A percentile compares a stretch with the other conserved stretches of the same genome.
Conservation (phyloP, 768 basidiomycete species). For the Suillus plorans region DNA sequence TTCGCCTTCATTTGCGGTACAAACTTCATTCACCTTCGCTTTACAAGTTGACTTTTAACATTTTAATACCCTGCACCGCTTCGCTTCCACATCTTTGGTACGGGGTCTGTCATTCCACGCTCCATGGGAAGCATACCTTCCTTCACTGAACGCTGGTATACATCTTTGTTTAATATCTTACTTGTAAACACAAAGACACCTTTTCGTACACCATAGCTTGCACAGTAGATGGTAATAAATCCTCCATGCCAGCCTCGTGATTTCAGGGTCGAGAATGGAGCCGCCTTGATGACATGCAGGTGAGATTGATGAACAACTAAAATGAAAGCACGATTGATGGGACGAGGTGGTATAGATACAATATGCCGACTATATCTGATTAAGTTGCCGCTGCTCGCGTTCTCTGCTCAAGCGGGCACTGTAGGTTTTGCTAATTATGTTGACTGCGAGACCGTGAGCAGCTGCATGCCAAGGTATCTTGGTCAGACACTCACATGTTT, state of each 20-base stretch:
- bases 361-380: not conserved
- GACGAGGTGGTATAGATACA: not conserved
- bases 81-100: not conserved
- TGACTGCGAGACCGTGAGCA: slow-evolving; percentile 47
- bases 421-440: slow-evolving; percentile 74
- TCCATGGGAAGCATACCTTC: not conserved
- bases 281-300: not conserved
- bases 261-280: not conserved
- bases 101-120: not conserved
- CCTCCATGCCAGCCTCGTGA: not conserved
- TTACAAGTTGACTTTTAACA: not conserved
- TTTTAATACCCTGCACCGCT: slow-evolving; percentile 2
- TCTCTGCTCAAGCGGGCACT: slow-evolving; percentile 56
- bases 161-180: slow-evolving; percentile 1
- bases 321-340: not conserved
- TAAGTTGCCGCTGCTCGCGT: slow-evolving; percentile 26
- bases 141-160: not conserved
- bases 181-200: slow-evolving; percentile 2
- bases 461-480: slow-evolving; percentile 14
- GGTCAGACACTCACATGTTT: slow-evolving; percentile 61
- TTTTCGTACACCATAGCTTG: not conserved
- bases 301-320: not conserved
- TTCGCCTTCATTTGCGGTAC: slow-evolving; percentile 18
- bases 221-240: not conserved
- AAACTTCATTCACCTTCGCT: slow-evolving; percentile 14